Evolutionary conservation across 2,329 filamentous ascomycete species (phyloP).

Genomic region (Penicillium sp.): DNA sequence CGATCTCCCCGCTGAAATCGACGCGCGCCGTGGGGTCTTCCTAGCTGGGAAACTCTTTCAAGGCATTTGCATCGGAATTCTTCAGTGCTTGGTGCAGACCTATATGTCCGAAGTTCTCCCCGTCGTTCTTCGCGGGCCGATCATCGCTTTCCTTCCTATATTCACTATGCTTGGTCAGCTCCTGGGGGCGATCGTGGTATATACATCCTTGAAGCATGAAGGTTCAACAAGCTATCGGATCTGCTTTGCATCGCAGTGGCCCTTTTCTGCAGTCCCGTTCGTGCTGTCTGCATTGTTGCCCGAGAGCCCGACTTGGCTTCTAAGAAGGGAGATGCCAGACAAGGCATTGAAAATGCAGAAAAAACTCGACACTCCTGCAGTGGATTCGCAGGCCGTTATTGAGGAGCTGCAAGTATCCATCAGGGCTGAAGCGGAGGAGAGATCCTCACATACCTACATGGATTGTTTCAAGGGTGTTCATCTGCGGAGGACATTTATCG

Average conservation of each 20-base stretch:
- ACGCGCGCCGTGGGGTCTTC: conserved; percentile 35
- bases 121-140: conserved; percentile 41
- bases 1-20: conserved; percentile 16
- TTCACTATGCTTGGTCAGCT: conserved; percentile 47
- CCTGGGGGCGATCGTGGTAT: conserved; percentile 32
- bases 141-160: conserved; percentile 46
- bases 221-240: conserved; percentile 19
- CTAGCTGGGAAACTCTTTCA: conserved; percentile 43
- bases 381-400: conserved; percentile 9
- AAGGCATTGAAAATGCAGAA: conserved; percentile 16
- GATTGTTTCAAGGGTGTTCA: conserved; percentile 24
- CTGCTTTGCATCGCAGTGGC: conserved; percentile 45
- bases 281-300: conserved; percentile 43
- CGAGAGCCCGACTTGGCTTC: conserved; percentile 46
- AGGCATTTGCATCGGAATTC: conserved; percentile 43
- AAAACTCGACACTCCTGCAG: conserved; percentile 4
- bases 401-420: conserved; percentile 13
- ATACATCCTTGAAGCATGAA: conserved; percentile 26
- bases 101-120: conserved; percentile 49
- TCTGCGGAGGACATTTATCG: conserved; percentile 19
- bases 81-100: conserved; percentile 40
- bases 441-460: conserved; percentile 28
- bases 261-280: conserved; percentile 42
- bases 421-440: conserved; percentile 39
- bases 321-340: conserved; percentile 39